A percentile compares a stretch with the other conserved stretches of the same genome.
Conservation (phyloP, 2,329 filamentous ascomycete genomes). For the Colletotrichum liaoningense region DNA sequence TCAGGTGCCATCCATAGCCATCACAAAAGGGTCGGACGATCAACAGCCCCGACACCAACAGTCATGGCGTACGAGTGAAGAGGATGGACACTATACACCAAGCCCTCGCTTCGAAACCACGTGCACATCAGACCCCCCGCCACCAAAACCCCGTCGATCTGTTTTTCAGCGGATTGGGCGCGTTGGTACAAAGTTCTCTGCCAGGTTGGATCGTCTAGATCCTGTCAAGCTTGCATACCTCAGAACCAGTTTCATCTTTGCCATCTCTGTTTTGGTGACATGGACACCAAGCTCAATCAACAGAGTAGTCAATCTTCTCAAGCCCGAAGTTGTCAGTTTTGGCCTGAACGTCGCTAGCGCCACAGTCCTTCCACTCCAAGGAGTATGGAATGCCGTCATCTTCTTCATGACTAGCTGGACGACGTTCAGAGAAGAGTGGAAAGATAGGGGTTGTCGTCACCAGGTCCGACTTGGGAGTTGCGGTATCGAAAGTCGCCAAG, state of each 20-base stretch:
- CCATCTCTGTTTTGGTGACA: conserved; percentile 69
- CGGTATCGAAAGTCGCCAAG: conserved; percentile 8
- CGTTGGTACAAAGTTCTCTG: conserved; percentile 21
- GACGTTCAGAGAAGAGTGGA: conserved; percentile 50
- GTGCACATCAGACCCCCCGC: conserved; percentile 38
- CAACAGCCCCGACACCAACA: conserved; percentile 3
- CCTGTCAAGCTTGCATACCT: conserved; percentile 71
- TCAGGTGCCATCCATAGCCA: conserved; percentile 32
- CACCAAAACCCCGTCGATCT: conserved; percentile 20
- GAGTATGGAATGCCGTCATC: conserved; percentile 83
- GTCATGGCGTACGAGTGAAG: conserved; percentile 34
- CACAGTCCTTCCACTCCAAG: conserved; percentile 80
- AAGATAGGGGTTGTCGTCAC: conserved; percentile 1
- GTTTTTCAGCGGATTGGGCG: conserved; percentile 32
- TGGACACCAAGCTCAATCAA: conserved; percentile 79
- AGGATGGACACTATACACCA: background rate
- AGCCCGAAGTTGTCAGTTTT: conserved; percentile 66
- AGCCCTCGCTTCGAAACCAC: conserved; percentile 41
- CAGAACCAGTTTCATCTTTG: conserved; percentile 70
- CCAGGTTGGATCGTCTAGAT: conserved; percentile 57
- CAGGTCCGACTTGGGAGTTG: conserved; percentile 23
- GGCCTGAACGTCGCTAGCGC: conserved; percentile 76
- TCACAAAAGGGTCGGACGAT: conserved; percentile 13
- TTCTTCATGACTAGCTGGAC: conserved; percentile 75
- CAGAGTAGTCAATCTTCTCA: conserved; percentile 75